Evolutionary conservation across 495 filamentous ascomycete species (phyloP).

Genomic region (Podospora appendiculata): DNA sequence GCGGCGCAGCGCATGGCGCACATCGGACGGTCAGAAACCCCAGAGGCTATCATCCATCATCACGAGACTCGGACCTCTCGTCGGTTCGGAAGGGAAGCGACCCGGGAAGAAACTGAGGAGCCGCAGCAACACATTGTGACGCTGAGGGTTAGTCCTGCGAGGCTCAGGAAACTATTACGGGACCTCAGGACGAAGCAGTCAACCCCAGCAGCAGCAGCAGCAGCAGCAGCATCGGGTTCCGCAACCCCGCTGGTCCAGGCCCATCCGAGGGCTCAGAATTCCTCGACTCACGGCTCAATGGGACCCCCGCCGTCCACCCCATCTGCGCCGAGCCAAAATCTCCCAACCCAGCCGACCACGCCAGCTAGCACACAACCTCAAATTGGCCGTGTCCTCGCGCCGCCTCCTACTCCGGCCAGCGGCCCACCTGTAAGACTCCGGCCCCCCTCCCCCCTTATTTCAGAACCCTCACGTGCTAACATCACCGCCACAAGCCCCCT

Average conservation of each 20-base stretch:
- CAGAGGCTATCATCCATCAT: constrained; percentile 65
- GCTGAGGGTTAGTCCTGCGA: constrained; percentile 60
- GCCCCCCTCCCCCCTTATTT: background rate
- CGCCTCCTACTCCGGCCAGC: constrained; percentile 50
- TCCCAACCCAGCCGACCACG: constrained; percentile 23
- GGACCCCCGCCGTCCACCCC: constrained; percentile 44
- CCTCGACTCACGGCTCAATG: constrained; percentile 48
- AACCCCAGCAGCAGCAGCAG: constrained; percentile 11
- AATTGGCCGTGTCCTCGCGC: constrained; percentile 58
- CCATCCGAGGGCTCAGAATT: constrained; percentile 43
- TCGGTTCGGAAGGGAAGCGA: constrained; percentile 46
- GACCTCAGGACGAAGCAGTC: constrained; percentile 31
- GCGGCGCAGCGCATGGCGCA: constrained; percentile 70
- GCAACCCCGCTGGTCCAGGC: constrained; percentile 38
- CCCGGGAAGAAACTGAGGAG: constrained; percentile 66
- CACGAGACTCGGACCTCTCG: constrained; percentile 63
- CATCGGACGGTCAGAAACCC: constrained; percentile 80
- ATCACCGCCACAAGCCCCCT: constrained; percentile 48
- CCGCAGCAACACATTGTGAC: constrained; percentile 61
- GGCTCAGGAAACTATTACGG: constrained; percentile 50
- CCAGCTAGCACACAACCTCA: constrained; percentile 39
- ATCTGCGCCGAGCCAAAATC: constrained; percentile 19
- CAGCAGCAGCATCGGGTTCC: constrained; percentile 20
- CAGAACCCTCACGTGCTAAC: background rate
- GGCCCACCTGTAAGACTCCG: constrained; percentile 48